Evolutionary conservation across 139 green algal species (phyloP).

Genomic region (Auxenochlorella pyrenoidosa): DNA sequence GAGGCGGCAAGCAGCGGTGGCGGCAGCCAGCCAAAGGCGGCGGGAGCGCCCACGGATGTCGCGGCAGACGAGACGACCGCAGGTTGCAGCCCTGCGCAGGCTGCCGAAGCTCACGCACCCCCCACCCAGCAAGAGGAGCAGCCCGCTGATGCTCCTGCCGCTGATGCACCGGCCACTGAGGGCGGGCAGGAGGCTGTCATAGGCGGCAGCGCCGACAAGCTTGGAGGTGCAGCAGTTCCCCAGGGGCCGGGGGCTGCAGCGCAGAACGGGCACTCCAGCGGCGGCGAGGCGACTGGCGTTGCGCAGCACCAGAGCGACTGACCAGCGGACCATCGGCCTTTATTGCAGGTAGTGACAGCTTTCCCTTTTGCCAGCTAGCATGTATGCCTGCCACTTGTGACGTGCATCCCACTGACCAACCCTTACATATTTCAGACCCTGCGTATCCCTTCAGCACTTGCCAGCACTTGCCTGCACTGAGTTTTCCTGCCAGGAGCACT

Average conservation of each 20-base stretch:
- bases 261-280: too few species aligned
- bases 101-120: background rate
- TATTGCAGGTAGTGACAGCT: too few species aligned
- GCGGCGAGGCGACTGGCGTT: too few species aligned
- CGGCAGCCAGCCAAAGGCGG: background rate
- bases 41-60: background rate
- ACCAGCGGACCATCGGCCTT: too few species aligned
- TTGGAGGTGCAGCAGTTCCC: background rate
- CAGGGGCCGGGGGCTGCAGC: background rate
- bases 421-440: too few species aligned
- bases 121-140: background rate
- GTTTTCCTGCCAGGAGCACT: too few species aligned
- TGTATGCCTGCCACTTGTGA: too few species aligned
- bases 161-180: background rate
- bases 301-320: too few species aligned
- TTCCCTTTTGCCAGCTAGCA: too few species aligned
- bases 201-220: background rate
- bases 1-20: background rate
- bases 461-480: too few species aligned
- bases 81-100: background rate
- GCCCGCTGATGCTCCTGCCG: background rate
- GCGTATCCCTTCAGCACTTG: too few species aligned
- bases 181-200: background rate
- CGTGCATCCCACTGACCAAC: too few species aligned
- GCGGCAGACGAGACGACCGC: background rate